Percentiles rank a stretch among this genome's conserved stretches.
These are phyloP conservation scores for Trametes elegans DNA, from an alignment of 768 basidiomycete genomes.

Conservation along the genomic window DNA sequence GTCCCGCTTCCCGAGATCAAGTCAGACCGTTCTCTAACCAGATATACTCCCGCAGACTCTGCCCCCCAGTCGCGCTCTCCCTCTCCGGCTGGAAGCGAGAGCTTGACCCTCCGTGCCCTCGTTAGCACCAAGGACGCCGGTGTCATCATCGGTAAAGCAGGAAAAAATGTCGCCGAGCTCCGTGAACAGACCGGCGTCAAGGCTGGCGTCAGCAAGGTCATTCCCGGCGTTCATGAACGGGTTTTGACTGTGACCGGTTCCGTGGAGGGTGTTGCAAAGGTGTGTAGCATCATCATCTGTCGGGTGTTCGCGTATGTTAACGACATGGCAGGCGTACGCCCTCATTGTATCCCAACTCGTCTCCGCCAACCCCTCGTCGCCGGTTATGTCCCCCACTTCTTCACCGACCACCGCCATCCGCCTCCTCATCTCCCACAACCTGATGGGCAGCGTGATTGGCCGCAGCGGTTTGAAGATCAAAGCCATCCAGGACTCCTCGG, in stretches of 20 bases:
- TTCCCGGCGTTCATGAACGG: slow-evolving; percentile 95
- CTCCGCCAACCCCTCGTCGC: slow-evolving; percentile 73
- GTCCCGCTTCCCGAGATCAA: slow-evolving; percentile 15
- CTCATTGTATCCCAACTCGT: slow-evolving; percentile 93
- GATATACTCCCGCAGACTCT: slow-evolving; percentile 43
- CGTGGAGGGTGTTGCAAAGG: slow-evolving; percentile 92
- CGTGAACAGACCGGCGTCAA: slow-evolving; percentile 95
- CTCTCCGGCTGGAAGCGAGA: slow-evolving; percentile 68
- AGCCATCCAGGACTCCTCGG: slow-evolving; percentile 94
- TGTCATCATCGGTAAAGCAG: slow-evolving; percentile 94
- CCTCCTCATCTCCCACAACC: slow-evolving; percentile 96
- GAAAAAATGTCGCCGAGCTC: slow-evolving; percentile 96
- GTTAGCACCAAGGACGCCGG: slow-evolving; percentile 97
- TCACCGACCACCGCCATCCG: slow-evolving; percentile 74
- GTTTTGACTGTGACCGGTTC: slow-evolving; percentile 93
- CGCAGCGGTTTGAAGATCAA: slow-evolving; percentile 97
- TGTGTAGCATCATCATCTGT: slow-evolving; percentile 31
- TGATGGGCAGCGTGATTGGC: slow-evolving; percentile 99
- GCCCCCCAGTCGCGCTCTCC: slow-evolving; percentile 72
- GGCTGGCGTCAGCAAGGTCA: slow-evolving; percentile 98
- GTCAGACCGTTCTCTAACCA: slow-evolving; percentile 20
- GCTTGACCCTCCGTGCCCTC: slow-evolving; percentile 88
- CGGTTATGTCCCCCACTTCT: slow-evolving; percentile 66
- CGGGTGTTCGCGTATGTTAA: slow-evolving; percentile 8
- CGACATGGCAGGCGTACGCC: slow-evolving; percentile 72